A percentile compares a stretch with the other conserved stretches of the same genome.
phyloP scores from a whole-genome alignment of 2,329 filamentous ascomycete species.

The Periconia macrospinosa region DNA sequence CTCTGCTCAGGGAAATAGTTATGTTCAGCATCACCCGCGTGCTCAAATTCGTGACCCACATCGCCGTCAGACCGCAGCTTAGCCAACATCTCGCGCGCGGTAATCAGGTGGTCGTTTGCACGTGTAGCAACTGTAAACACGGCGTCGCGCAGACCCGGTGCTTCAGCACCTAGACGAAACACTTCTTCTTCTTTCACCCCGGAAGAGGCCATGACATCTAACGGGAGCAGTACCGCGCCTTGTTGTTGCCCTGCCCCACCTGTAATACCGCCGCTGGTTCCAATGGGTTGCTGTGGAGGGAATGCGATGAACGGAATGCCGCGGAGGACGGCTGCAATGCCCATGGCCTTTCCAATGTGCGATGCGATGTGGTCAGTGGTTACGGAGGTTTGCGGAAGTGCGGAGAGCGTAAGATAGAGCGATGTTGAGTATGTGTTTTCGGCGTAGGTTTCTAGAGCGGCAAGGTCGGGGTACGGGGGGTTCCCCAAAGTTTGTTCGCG shows the following conservation, averaged over 20 bases:
- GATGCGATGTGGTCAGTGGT: slow-evolving; percentile 91
- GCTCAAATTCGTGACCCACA: slow-evolving; percentile 86
- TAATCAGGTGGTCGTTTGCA: slow-evolving; percentile 94
- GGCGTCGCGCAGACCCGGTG: slow-evolving; percentile 80
- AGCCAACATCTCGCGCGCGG: slow-evolving; percentile 86
- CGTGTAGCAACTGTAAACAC: slow-evolving; percentile 90
- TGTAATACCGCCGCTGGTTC: slow-evolving; percentile 40
- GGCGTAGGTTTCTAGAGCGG: slow-evolving; percentile 80
- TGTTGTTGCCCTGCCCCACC: slow-evolving; percentile 52
- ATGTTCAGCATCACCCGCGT: slow-evolving; percentile 74
- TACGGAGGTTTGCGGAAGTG: slow-evolving; percentile 77
- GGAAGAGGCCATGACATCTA: slow-evolving; percentile 85
- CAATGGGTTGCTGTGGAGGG: slow-evolving; percentile 62
- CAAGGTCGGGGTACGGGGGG: slow-evolving; percentile 73
- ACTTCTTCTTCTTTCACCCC: slow-evolving; percentile 88
- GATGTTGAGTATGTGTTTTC: slow-evolving; percentile 95
- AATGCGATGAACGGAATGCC: slow-evolving; percentile 88
- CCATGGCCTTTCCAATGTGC: slow-evolving; percentile 91
- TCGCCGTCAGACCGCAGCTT: slow-evolving; percentile 73
- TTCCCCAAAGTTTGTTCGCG: slow-evolving; percentile 83
- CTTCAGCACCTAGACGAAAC: slow-evolving; percentile 76
- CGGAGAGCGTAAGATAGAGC: slow-evolving; percentile 82
- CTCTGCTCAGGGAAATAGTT: slow-evolving; percentile 49
- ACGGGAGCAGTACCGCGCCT: slow-evolving; percentile 74
- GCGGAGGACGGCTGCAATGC: slow-evolving; percentile 83